Evolutionary conservation across 1,284 basidiomycete species (phyloP).

Genomic region (Apiotrichum siamense): DNA sequence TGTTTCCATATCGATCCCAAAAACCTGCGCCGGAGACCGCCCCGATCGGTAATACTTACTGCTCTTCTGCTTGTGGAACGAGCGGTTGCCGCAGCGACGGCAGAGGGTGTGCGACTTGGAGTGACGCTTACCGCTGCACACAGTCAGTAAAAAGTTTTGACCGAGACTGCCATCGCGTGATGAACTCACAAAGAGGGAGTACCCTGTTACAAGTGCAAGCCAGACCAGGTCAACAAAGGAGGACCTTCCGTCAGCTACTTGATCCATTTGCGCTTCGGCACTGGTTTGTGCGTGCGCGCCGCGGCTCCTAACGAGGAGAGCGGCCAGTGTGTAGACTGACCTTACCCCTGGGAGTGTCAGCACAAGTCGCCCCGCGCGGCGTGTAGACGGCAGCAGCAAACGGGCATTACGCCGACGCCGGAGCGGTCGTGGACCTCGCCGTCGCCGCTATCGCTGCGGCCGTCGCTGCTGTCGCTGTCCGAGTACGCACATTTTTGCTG

Average conservation of each 20-base stretch:
- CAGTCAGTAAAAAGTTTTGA: slow-evolving; percentile 11
- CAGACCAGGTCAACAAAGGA: slow-evolving; percentile 59
- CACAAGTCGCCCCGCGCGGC: neutral
- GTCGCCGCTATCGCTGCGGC: neutral
- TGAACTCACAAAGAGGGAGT: slow-evolving; percentile 77
- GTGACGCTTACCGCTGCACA: slow-evolving; percentile 77
- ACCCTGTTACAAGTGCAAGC: slow-evolving; percentile 55
- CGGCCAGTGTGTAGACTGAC: slow-evolving; percentile 7
- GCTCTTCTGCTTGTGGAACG: slow-evolving; percentile 97
- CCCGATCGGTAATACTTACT: slow-evolving; percentile 53
- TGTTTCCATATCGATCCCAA: neutral
- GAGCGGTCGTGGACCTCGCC: neutral
- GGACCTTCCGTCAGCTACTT: slow-evolving; percentile 44
- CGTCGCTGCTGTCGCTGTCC: neutral
- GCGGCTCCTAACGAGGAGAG: neutral
- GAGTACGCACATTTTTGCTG: slow-evolving; percentile 12
- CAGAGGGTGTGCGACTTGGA: slow-evolving; percentile 98
- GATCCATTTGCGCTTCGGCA: slow-evolving; percentile 1
- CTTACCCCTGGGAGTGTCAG: slow-evolving; percentile 16
- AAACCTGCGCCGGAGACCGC: neutral
- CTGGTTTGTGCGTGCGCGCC: neutral
- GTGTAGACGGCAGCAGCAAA: neutral
- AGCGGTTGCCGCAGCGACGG: slow-evolving; percentile 84
- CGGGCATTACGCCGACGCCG: neutral
- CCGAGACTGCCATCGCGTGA: too few relatives aligned